A percentile compares a stretch with the other conserved stretches of the same genome.
These are phyloP conservation scores for Penicillium parvum DNA, from an alignment of 495 filamentous ascomycete genomes.

Conservation along the genomic window DNA sequence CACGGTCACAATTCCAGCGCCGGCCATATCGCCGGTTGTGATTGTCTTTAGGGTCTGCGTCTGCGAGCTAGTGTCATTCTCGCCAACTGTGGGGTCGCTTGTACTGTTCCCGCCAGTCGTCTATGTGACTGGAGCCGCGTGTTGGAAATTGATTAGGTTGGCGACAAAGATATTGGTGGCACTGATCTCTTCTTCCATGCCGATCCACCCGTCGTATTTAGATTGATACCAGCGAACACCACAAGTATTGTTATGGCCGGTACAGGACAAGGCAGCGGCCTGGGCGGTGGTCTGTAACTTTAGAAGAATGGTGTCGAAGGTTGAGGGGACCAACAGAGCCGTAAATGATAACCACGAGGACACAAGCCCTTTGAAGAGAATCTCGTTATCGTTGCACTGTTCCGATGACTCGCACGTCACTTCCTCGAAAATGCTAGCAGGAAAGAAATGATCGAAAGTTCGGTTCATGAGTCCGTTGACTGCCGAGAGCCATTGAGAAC, in stretches of 20 bases:
- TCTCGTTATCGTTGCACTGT: slow-evolving; percentile 66
- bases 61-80: background rate
- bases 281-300: slow-evolving; percentile 60
- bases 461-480: slow-evolving; percentile 51
- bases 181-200: too few relatives aligned
- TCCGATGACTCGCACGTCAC: slow-evolving; percentile 57
- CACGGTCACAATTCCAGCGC: background rate
- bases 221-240: too few relatives aligned
- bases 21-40: background rate
- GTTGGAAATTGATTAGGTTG: too few relatives aligned
- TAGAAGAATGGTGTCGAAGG: slow-evolving; percentile 57
- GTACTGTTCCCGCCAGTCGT: background rate
- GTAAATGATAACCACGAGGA: slow-evolving; percentile 73
- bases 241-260: too few relatives aligned
- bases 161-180: too few relatives aligned
- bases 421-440: slow-evolving; percentile 55
- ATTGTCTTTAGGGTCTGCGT: background rate
- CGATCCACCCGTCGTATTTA: too few relatives aligned
- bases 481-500: slow-evolving; percentile 44
- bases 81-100: background rate
- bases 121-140: too few relatives aligned
- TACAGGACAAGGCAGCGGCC: slow-evolving; percentile 64
- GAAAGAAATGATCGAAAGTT: slow-evolving; percentile 43
- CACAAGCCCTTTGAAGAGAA: slow-evolving; percentile 80
- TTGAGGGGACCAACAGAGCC: slow-evolving; percentile 62